These are phyloP conservation scores for Dictyostelium firmibasis DNA, from an alignment of 78 protist species.

Conservation along the genomic window DNA sequence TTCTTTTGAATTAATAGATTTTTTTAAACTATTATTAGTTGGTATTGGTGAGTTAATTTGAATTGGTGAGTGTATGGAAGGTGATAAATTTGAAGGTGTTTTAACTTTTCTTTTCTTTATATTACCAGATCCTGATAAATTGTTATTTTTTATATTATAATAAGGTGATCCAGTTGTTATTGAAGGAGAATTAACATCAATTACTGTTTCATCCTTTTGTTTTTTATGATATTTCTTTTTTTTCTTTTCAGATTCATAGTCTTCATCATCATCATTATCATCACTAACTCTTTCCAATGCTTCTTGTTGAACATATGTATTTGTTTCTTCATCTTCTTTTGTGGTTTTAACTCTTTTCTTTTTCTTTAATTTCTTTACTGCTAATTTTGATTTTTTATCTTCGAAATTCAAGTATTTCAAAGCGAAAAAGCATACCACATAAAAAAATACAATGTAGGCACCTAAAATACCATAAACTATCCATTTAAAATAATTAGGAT, in stretches of 20 bases:
- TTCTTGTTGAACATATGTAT: neutral
- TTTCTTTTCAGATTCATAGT: neutral
- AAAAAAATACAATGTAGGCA: slow-evolving; percentile 2
- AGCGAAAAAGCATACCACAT: slow-evolving; percentile 3
- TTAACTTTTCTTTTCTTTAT: neutral
- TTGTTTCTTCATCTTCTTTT: neutral
- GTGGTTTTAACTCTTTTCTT: neutral
- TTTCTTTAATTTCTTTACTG: neutral
- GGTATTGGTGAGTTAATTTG: neutral
- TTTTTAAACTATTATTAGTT: neutral
- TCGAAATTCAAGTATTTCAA: slow-evolving; percentile 29
- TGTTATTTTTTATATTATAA: too few species aligned
- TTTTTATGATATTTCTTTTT: neutral
- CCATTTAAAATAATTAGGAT: slow-evolving; percentile 49
- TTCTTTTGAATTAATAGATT: neutral
- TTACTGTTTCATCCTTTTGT: neutral
- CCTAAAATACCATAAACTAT: neutral
- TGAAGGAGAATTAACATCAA: neutral
- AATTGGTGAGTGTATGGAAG: neutral
- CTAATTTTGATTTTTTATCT: slow-evolving; percentile 15
- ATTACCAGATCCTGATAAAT: neutral
- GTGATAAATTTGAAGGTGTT: neutral
- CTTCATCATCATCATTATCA: neutral
- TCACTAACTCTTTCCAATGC: neutral
- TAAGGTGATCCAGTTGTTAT: neutral